Evolutionary conservation across 202 grass and related monocot genomes (phyloP).

Genomic region (Eragrostis tef): DNA sequence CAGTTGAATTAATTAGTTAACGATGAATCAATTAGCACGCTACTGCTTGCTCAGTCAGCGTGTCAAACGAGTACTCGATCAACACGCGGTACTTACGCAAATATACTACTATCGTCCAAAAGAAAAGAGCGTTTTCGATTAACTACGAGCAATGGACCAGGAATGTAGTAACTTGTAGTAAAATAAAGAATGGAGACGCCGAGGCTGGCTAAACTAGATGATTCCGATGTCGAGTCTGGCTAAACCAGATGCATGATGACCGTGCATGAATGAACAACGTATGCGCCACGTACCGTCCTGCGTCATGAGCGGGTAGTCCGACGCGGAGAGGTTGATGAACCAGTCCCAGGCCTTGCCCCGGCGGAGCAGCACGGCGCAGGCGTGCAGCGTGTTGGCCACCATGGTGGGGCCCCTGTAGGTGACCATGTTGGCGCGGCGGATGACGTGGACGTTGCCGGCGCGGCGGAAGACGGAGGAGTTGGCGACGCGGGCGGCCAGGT

Average conservation of each 20-base stretch:
- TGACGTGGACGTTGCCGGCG: slow-evolving; percentile 66
- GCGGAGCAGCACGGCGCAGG: slow-evolving; percentile 69
- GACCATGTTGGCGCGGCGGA: slow-evolving; percentile 75
- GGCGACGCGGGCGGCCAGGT: slow-evolving; percentile 55
- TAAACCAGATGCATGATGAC: no score
- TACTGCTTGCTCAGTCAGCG: not conserved
- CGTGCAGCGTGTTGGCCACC: slow-evolving; percentile 81
- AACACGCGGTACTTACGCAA: not conserved
- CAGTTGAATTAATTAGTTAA: not conserved
- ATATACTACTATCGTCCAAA: no score
- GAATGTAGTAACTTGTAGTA: no score
- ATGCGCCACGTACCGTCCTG: slow-evolving; percentile 56
- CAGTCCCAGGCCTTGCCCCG: slow-evolving; percentile 71
- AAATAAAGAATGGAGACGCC: no score
- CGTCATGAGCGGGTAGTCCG: slow-evolving; percentile 84
- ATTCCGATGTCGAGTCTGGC: no score
- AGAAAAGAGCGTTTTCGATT: no score
- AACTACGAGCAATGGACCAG: no score
- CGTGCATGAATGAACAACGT: no score
- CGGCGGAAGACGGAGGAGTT: slow-evolving; percentile 53
- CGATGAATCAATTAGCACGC: no score
- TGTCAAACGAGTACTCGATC: not conserved
- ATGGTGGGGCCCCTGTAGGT: slow-evolving; percentile 82
- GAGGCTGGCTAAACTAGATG: no score
- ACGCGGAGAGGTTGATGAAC: slow-evolving; percentile 91